phyloP scores from a whole-genome alignment of 345 rosid species.

The Acer yangbiense region DNA sequence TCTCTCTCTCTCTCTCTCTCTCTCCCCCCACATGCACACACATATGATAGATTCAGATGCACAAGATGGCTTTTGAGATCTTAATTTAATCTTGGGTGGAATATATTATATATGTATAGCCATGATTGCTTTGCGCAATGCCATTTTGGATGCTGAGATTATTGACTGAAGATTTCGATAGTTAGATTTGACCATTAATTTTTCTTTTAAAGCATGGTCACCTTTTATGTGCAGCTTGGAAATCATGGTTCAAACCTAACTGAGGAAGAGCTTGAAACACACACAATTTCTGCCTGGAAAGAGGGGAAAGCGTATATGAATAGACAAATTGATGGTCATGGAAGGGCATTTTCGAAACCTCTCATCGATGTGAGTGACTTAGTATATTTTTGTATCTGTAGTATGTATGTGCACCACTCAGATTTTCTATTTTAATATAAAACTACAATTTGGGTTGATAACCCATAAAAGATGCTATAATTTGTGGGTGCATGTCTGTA shows the following conservation, averaged over 20 bases:
- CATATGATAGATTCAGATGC: not conserved
- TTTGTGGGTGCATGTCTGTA: not conserved
- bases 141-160: not conserved
- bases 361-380: slow-evolving; percentile 60
- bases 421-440: not conserved
- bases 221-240: slow-evolving; percentile 56
- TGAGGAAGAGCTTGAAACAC: slow-evolving; percentile 83
- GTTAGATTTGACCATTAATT: not conserved
- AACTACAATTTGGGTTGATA: not conserved
- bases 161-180: not conserved
- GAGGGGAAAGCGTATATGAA: slow-evolving; percentile 47
- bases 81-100: not conserved
- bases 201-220: not conserved
- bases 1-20: not conserved
- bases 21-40: not conserved
- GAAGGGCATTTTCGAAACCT: slow-evolving; percentile 47
- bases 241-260: slow-evolving; percentile 73
- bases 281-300: slow-evolving; percentile 63
- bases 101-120: not conserved
- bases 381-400: slow-evolving; percentile 10
- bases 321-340: slow-evolving; percentile 44
- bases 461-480: not conserved
- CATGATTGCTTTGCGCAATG: not conserved
- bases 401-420: not conserved
- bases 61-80: not conserved